Evolutionary conservation across 768 basidiomycete genomes (phyloP).

Genomic region (Cystobasidium tubakii): DNA sequence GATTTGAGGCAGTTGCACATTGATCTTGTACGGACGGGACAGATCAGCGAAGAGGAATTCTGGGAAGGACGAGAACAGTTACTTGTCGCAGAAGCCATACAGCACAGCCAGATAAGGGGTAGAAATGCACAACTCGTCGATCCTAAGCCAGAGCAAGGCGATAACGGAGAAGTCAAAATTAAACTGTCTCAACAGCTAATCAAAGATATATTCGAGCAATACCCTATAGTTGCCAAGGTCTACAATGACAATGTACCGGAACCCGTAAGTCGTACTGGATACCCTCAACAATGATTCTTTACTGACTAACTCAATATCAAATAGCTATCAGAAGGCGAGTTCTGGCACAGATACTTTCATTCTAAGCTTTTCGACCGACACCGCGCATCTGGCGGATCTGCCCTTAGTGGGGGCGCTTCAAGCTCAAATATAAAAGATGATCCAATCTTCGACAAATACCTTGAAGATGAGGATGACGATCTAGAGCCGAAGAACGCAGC

Average conservation of each 20-base stretch:
- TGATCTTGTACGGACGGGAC: conserved; percentile 75
- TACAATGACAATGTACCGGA: conserved; percentile 86
- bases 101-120: conserved; percentile 37
- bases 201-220: conserved; percentile 95
- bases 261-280: conserved; percentile 63
- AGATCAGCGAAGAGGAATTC: conserved; percentile 87
- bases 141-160: conserved; percentile 75
- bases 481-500: conserved; percentile 69
- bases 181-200: conserved; percentile 84
- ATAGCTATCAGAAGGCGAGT: conserved; percentile 81
- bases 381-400: conserved; percentile 71
- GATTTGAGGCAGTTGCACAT: conserved; percentile 75
- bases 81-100: conserved; percentile 30
- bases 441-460: conserved; percentile 86
- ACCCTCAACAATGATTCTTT: no score
- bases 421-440: conserved; percentile 76
- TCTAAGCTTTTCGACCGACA: conserved; percentile 93
- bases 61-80: conserved; percentile 92
- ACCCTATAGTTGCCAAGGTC: conserved; percentile 85
- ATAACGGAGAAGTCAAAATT: conserved; percentile 79
- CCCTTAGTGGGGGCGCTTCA: conserved; percentile 65
- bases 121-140: conserved; percentile 71
- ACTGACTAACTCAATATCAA: conserved; percentile 36
- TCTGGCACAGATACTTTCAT: conserved; percentile 96
- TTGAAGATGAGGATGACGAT: conserved; percentile 91